phyloP scores from a whole-genome alignment of 1,284 basidiomycete genomes.

The Flammula alnicola region DNA sequence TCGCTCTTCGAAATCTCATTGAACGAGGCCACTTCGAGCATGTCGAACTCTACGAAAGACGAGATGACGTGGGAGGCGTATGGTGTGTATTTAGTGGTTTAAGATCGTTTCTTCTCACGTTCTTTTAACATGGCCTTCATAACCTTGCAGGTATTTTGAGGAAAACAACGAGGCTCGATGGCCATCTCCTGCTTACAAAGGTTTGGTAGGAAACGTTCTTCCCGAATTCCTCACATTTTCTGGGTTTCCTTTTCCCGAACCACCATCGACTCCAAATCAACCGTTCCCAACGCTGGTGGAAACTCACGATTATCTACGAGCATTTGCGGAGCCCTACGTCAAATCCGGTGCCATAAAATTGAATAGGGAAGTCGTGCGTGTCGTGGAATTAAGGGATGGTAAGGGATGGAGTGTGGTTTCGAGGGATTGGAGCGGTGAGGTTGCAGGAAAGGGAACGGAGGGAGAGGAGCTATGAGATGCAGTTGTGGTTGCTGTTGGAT shows the following conservation, averaged over 20 bases:
- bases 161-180: conserved; percentile 34
- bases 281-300: conserved; percentile 49
- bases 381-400: conserved; percentile 35
- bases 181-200: conserved; percentile 50
- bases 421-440: conserved; percentile 45
- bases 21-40: conserved; percentile 41
- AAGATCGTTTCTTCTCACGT: neutral
- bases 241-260: conserved; percentile 26
- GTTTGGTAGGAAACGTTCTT: conserved; percentile 52
- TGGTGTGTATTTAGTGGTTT: too few relatives aligned
- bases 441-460: conserved; percentile 23
- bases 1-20: conserved; percentile 47
- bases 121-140: conserved; percentile 6
- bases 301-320: conserved; percentile 44
- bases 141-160: conserved; percentile 40
- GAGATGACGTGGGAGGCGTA: conserved; percentile 50
- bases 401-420: conserved; percentile 45
- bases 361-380: conserved; percentile 32
- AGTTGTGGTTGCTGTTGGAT: conserved; percentile 47
- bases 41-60: conserved; percentile 47
- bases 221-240: conserved; percentile 52
- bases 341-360: conserved; percentile 37
- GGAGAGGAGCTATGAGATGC: conserved; percentile 48
- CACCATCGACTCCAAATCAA: conserved; percentile 34
- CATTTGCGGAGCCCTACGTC: conserved; percentile 41